These are phyloP conservation scores for Asterella californica DNA, from an alignment of 225 moss, liverwort and hornwort species.

Conservation along the genomic window DNA sequence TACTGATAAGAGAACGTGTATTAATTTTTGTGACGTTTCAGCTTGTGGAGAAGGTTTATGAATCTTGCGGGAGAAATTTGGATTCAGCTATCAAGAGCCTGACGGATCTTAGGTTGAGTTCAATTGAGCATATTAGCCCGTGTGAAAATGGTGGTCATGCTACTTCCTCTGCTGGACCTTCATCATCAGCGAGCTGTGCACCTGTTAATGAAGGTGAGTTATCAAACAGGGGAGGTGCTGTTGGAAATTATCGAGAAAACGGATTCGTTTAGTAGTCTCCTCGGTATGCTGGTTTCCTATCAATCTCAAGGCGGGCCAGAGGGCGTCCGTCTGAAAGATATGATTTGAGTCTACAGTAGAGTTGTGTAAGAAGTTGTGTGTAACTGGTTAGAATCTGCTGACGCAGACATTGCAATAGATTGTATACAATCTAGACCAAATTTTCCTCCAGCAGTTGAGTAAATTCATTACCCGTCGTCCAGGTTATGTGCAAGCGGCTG, in stretches of 20 bases:
- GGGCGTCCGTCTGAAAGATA: neutral
- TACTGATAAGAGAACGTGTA: neutral
- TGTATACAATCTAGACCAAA: too few relatives aligned
- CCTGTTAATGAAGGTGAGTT: conserved; percentile 30
- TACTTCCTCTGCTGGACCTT: conserved; percentile 29
- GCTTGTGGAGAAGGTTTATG: conserved; percentile 67
- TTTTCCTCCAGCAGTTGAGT: neutral
- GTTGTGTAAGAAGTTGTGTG: neutral
- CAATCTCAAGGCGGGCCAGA: neutral
- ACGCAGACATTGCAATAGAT: too few relatives aligned
- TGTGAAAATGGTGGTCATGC: conserved; percentile 34
- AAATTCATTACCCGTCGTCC: neutral
- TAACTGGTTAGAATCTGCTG: neutral
- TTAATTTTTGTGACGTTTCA: conserved; percentile 17
- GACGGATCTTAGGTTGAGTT: conserved; percentile 56
- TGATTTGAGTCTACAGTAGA: neutral
- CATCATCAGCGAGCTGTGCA: conserved; percentile 25
- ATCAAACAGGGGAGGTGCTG: neutral
- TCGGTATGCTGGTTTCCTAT: neutral
- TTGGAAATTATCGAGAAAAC: neutral
- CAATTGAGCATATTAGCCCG: conserved; percentile 37
- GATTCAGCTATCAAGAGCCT: conserved; percentile 80
- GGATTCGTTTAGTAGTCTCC: too few relatives aligned
- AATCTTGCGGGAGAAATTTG: conserved; percentile 62
- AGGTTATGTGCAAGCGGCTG: conserved; percentile 27